Conservation (phyloP, 2,329 filamentous ascomycete genomes). For the Sphaceloma murrayae region DNA sequence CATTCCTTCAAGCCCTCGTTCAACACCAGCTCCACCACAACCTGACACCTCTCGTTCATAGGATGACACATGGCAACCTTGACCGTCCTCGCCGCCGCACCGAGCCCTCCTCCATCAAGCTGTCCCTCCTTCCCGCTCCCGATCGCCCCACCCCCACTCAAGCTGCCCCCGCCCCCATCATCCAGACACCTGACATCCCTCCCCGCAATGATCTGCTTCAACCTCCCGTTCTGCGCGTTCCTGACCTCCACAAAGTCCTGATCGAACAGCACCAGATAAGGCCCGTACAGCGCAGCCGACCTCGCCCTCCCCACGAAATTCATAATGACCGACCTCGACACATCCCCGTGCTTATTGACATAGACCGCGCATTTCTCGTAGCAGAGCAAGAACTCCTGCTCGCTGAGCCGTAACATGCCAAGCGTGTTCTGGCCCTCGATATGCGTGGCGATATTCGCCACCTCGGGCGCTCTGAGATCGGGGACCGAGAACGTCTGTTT, state of each 20-base stretch:
- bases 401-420: slow-evolving; percentile 91
- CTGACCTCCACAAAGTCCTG: slow-evolving; percentile 94
- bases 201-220: slow-evolving; percentile 90
- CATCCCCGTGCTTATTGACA: slow-evolving; percentile 95
- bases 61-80: slow-evolving; percentile 96
- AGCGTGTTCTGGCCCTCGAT: slow-evolving; percentile 76
- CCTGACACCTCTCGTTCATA: slow-evolving; percentile 70
- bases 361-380: slow-evolving; percentile 97
- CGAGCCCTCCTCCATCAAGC: slow-evolving; percentile 27
- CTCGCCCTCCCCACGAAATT: slow-evolving; percentile 94
- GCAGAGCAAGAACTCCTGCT: slow-evolving; percentile 78
- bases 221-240: slow-evolving; percentile 87
- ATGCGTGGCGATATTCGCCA: slow-evolving; percentile 74
- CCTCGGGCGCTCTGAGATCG: slow-evolving; percentile 67
- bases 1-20: slow-evolving; percentile 58
- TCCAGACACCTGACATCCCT: slow-evolving; percentile 84
- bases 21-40: slow-evolving; percentile 83
- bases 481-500: slow-evolving; percentile 93
- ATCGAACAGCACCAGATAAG: slow-evolving; percentile 88
- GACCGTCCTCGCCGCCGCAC: slow-evolving; percentile 54
- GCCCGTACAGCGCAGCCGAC: slow-evolving; percentile 77
- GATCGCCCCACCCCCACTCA: slow-evolving; percentile 31
- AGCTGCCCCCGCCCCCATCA: slow-evolving; percentile 61
- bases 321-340: slow-evolving; percentile 90
- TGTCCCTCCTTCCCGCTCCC: slow-evolving; percentile 29